phyloP scores from a whole-genome alignment of 176 grass and related monocot species.

The Zizania latifolia region DNA sequence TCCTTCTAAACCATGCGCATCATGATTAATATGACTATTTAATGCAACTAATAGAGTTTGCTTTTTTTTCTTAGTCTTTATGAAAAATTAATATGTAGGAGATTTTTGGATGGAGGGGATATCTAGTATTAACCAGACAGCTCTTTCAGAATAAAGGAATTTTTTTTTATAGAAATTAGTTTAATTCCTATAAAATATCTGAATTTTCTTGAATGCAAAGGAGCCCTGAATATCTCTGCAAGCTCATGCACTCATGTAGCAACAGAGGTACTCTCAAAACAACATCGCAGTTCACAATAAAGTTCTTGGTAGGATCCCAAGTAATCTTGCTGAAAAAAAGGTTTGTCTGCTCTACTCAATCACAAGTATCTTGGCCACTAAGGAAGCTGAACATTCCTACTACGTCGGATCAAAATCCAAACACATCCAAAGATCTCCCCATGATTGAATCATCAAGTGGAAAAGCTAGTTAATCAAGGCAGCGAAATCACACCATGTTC shows the following conservation, averaged over 20 bases:
- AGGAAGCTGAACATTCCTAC: conserved; percentile 15
- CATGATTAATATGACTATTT: too few species aligned
- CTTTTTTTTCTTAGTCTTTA: too few species aligned
- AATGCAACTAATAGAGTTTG: too few species aligned
- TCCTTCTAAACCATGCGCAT: too few species aligned
- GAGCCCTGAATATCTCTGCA: neutral
- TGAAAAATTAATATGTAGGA: too few species aligned
- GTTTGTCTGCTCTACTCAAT: neutral
- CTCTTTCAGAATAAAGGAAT: too few species aligned
- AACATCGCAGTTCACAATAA: conserved; percentile 7
- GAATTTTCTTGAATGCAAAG: too few species aligned
- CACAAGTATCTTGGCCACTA: conserved; percentile 26
- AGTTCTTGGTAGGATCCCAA: conserved; percentile 29
- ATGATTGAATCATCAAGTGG: neutral
- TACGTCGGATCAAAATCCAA: conserved; percentile 12
- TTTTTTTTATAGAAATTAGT: too few species aligned
- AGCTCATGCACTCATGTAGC: neutral
- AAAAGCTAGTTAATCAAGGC: neutral
- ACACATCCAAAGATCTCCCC: neutral
- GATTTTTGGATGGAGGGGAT: too few species aligned
- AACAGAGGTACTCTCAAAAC: neutral
- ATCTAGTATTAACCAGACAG: too few species aligned
- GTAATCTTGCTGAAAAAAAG: conserved; percentile 7
- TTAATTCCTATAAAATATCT: too few species aligned
- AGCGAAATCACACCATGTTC: neutral